Conservation (phyloP, 345 rosid species). For the Citrus hindsii region DNA sequence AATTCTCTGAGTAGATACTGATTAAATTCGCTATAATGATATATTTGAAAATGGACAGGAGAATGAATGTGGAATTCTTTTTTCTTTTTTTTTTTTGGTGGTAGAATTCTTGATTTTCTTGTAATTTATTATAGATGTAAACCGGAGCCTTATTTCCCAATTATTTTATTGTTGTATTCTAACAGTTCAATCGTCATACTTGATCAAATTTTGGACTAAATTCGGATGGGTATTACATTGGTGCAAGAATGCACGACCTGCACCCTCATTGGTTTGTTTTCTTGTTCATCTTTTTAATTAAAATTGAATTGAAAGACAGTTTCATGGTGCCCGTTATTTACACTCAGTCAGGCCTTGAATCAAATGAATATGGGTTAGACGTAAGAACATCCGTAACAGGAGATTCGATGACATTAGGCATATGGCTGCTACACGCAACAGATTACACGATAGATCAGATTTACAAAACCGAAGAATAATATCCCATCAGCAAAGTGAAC, state of each 20-base stretch:
- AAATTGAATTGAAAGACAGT: background rate
- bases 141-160: background rate
- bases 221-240: background rate
- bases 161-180: background rate
- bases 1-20: background rate
- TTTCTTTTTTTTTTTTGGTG: too few relatives aligned
- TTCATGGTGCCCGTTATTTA: background rate
- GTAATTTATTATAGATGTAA: background rate
- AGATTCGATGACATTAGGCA: background rate
- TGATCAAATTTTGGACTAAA: background rate
- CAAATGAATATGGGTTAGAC: background rate
- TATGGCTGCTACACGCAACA: too few relatives aligned
- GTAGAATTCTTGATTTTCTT: background rate
- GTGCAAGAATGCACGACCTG: background rate
- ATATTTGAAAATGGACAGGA: background rate
- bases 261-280: background rate
- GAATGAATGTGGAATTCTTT: background rate
- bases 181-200: background rate
- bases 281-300: background rate
- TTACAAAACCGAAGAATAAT: background rate
- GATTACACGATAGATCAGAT: background rate
- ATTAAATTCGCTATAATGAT: conserved; percentile 10
- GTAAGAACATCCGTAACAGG: background rate
- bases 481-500: background rate
- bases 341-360: background rate